Percentiles rank a stretch among this genome's conserved stretches.
Conservation (phyloP, 176 grass and related monocot genomes). For the Miscanthus lutarioriparius region DNA sequence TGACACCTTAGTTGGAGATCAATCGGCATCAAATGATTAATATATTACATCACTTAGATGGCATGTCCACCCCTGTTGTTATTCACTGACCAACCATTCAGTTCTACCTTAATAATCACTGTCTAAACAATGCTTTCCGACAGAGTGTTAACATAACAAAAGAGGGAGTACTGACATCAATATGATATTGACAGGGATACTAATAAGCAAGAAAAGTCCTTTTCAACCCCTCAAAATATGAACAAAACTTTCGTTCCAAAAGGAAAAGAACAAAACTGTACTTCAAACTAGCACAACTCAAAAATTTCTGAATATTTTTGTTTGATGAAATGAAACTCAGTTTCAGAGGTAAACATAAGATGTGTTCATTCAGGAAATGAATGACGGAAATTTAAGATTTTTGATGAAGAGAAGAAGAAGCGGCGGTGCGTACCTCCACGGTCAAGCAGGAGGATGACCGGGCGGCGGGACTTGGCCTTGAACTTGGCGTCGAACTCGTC, state of each 20-base stretch:
- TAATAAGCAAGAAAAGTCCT: neutral
- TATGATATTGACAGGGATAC: neutral
- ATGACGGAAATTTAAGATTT: neutral
- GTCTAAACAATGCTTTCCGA: neutral
- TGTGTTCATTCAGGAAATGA: neutral
- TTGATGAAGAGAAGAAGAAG: neutral
- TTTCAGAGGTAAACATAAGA: neutral
- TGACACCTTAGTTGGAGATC: constrained; percentile 38
- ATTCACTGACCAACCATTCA: neutral
- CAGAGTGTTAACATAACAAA: neutral
- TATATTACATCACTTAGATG: neutral
- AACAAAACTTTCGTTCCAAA: neutral
- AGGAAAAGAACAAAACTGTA: neutral
- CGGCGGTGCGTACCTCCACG: constrained; percentile 56
- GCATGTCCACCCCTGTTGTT: neutral
- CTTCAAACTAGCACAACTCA: neutral
- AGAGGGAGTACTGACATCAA: neutral
- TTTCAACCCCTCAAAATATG: neutral
- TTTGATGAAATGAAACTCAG: neutral
- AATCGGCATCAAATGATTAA: constrained; percentile 34
- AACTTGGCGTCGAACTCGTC: constrained; percentile 50
- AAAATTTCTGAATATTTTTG: neutral
- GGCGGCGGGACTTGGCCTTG: constrained; percentile 70
- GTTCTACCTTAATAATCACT: neutral
- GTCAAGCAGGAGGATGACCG: constrained; percentile 85